Evolutionary conservation across 2,329 filamentous ascomycete species (phyloP).

Genomic region (Hymenoscyphus scutula): DNA sequence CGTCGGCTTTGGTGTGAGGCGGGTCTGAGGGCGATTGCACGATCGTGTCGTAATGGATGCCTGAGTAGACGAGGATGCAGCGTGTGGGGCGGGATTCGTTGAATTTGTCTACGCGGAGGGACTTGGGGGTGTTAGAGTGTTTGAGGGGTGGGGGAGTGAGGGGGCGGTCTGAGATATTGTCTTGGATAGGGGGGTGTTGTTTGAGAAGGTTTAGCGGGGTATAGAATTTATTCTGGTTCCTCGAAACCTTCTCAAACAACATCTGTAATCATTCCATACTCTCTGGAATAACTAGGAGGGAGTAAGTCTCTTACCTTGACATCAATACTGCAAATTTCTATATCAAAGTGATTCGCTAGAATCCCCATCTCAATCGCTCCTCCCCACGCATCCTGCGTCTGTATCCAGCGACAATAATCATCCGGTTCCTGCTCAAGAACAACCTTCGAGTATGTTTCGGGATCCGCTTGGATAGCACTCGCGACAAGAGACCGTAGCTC

Average conservation of each 20-base stretch:
- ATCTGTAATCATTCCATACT: too few relatives aligned
- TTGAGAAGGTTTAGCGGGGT: too few relatives aligned
- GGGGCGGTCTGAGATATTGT: not conserved
- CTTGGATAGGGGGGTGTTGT: too few relatives aligned
- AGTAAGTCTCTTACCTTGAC: slow-evolving; percentile 52
- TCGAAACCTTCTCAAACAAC: too few relatives aligned
- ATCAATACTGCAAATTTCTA: slow-evolving; percentile 84
- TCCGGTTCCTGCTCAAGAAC: slow-evolving; percentile 69
- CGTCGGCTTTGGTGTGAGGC: slow-evolving; percentile 53
- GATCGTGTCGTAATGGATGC: slow-evolving; percentile 91
- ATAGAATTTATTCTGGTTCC: too few relatives aligned
- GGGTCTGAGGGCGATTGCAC: slow-evolving; percentile 66
- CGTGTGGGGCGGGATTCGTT: slow-evolving; percentile 67
- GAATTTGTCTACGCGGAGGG: slow-evolving; percentile 67
- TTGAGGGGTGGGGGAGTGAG: slow-evolving; percentile 24
- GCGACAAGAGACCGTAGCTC: slow-evolving; percentile 77
- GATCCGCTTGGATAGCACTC: slow-evolving; percentile 71
- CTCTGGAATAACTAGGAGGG: too few relatives aligned
- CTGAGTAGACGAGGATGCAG: slow-evolving; percentile 83
- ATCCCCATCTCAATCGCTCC: slow-evolving; percentile 88
- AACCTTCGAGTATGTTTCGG: slow-evolving; percentile 69
- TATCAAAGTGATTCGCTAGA: slow-evolving; percentile 76
- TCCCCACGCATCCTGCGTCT: slow-evolving; percentile 80
- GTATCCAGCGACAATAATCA: slow-evolving; percentile 80
- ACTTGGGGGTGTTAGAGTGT: slow-evolving; percentile 42